Base-by-base conservation (phyloP, 2,329 filamentous ascomycete species). In the Monosporascus sp. region DNA sequence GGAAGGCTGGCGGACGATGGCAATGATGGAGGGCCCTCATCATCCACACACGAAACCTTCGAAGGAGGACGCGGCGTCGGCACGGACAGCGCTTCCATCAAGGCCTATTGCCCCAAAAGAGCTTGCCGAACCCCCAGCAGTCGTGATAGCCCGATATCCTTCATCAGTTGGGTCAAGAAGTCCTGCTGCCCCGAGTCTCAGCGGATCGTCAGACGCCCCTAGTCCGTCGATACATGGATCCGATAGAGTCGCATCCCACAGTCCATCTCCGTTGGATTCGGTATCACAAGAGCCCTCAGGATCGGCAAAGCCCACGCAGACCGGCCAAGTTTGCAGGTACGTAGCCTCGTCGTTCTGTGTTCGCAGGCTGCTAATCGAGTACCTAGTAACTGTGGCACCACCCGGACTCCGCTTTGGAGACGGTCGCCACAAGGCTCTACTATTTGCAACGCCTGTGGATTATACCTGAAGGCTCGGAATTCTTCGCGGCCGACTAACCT, bases 371-470 rank as follows among this genome's bases (percentile, higher is more conserved):
- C 66, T 70, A 58, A 72, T 52, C 43, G 19, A 22, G 36, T 52
- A 51, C 48, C 36, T 57, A 99, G 94, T 69, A 99, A 99, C 72
- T 99, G 94, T 69, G 88, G 87, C 54, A 97, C 94, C 17, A 97
- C 91, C 50, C 86, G 88, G 69, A 99, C 94, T 47, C 94, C 94
- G 24, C 75, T 99, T 38, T 99, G 94, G 94, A 85, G 94, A 68
- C 84, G 94, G 66, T 96, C 93, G 17, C 93, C 93, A 0, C 86
- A 92, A 64, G 94, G 94, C 31, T 88, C 91, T 52, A 97, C 91
- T 27, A 97, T 99, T 56, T 99, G 94, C 75, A 99, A 99, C 73
- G 94, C 94, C 6, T 99, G 94, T 67, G 94, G 94, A 43, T 80
- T 99, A 17, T 99, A 99, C 70, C 79, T 90, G 58, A 97, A 97